Conservation (phyloP, 2,329 filamentous ascomycete species). For the Beauveria sp. region DNA sequence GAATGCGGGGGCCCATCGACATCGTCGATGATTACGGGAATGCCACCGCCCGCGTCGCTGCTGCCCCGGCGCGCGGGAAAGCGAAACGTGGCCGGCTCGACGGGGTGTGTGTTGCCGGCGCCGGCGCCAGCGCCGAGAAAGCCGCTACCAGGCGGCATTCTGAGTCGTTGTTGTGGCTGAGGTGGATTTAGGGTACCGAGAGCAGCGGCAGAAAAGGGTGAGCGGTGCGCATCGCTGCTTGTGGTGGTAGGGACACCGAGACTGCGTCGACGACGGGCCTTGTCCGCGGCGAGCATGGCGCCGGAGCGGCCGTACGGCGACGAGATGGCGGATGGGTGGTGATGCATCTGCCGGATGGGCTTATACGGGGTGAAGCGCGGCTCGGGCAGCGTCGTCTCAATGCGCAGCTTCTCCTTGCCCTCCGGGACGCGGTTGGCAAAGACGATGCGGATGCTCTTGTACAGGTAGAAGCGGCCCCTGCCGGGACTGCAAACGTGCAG, state of each 20-base stretch:
- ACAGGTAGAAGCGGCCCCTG: conserved; percentile 78
- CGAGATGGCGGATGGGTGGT: conserved; percentile 17
- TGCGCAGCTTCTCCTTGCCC: conserved; percentile 84
- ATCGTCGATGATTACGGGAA: conserved; percentile 10
- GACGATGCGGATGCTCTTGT: conserved; percentile 87
- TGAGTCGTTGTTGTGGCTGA: no score
- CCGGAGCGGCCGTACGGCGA: conserved; percentile 27
- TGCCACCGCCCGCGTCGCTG: conserved; percentile 19
- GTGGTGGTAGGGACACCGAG: conserved; percentile 39
- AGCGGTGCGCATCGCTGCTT: conserved; percentile 21
- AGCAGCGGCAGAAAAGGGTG: conserved; percentile 20
- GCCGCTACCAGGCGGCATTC: no score
- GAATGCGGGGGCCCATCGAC: background rate
- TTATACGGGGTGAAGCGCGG: conserved; percentile 84
- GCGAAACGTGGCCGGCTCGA: conserved; percentile 47
- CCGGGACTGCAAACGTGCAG: conserved; percentile 85
- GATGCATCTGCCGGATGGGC: conserved; percentile 47
- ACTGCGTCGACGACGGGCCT: conserved; percentile 50
- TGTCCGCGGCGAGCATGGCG: conserved; percentile 48
- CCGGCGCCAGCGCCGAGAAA: conserved; percentile 13
- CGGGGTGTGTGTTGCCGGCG: conserved; percentile 25
- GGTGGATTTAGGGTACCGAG: conserved; percentile 14
- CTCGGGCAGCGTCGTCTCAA: conserved; percentile 83
- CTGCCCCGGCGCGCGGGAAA: conserved; percentile 27
- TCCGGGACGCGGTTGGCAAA: conserved; percentile 96